These are phyloP conservation scores for Colletotrichum filicis DNA, from an alignment of 2,329 filamentous ascomycete species.

Conservation along the genomic window DNA sequence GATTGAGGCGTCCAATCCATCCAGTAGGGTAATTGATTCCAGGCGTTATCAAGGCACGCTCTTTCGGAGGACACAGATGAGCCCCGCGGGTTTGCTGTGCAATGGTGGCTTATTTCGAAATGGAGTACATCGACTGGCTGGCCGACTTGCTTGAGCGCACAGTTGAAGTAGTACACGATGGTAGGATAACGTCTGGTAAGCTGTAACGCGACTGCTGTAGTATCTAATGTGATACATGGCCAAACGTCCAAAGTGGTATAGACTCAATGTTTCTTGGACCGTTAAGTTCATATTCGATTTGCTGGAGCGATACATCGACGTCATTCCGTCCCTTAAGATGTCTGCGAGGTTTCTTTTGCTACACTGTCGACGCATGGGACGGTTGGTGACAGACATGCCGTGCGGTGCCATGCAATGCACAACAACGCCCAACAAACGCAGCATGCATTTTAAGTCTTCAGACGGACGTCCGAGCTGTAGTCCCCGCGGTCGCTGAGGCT, in stretches of 20 bases:
- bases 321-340: slow-evolving; percentile 14
- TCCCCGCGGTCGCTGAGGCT: slow-evolving; percentile 11
- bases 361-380: slow-evolving; percentile 12
- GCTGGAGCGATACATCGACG: slow-evolving; percentile 9
- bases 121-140: not conserved
- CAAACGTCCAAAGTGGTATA: not conserved
- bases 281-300: too few species aligned
- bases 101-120: not conserved
- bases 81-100: not conserved
- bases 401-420: slow-evolving; percentile 15
- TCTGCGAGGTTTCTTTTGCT: not conserved
- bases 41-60: too few species aligned
- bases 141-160: not conserved
- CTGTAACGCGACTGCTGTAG: not conserved
- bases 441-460: not conserved
- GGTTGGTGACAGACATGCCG: slow-evolving; percentile 2
- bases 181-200: slow-evolving; percentile 1
- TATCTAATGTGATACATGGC: not conserved
- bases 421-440: slow-evolving; percentile 4
- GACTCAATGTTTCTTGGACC: not conserved
- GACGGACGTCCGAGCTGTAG: slow-evolving; percentile 6
- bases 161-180: slow-evolving; percentile 1
- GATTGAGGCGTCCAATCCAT: slow-evolving; percentile 17
- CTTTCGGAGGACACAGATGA: too few species aligned
- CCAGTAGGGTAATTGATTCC: not conserved